Conservation (phyloP, 345 rosid genomes). For the Linum trigynum region DNA sequence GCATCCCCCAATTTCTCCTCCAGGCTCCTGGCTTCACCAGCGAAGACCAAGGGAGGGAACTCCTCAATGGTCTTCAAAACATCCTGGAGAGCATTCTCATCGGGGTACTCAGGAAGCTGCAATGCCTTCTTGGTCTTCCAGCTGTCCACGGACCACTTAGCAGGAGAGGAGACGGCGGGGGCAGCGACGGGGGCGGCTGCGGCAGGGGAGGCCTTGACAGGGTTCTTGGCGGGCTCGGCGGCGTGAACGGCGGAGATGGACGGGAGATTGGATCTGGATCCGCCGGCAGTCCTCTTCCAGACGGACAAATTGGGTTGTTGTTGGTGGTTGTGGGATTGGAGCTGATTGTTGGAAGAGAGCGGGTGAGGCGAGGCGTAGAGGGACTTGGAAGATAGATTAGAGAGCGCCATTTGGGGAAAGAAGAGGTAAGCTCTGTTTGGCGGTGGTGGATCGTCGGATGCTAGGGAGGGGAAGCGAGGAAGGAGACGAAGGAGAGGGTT, state of each 20-base stretch:
- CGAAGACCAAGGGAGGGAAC: constrained; percentile 23
- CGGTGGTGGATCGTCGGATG: not conserved
- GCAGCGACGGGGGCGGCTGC: not conserved
- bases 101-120: constrained; percentile 25
- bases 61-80: constrained; percentile 18
- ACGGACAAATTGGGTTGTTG: not conserved
- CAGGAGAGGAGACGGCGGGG: not conserved
- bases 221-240: not conserved
- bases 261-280: not conserved
- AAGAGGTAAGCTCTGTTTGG: not conserved
- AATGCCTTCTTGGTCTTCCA: constrained; percentile 24
- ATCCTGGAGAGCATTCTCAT: constrained; percentile 9
- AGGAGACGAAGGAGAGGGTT: not conserved
- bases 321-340: not conserved
- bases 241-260: not conserved
- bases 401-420: not conserved
- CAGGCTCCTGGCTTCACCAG: constrained; percentile 21
- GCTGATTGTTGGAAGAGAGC: not conserved
- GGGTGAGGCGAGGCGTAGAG: not conserved
- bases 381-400: not conserved
- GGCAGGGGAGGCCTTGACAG: not conserved
- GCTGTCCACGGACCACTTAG: constrained; percentile 17
- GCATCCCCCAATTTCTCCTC: constrained; percentile 25
- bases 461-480: too few species aligned
- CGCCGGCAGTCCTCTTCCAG: not conserved